These are phyloP conservation scores for Nicotiana otophora DNA, from an alignment of 257 asterid species.

Conservation along the genomic window DNA sequence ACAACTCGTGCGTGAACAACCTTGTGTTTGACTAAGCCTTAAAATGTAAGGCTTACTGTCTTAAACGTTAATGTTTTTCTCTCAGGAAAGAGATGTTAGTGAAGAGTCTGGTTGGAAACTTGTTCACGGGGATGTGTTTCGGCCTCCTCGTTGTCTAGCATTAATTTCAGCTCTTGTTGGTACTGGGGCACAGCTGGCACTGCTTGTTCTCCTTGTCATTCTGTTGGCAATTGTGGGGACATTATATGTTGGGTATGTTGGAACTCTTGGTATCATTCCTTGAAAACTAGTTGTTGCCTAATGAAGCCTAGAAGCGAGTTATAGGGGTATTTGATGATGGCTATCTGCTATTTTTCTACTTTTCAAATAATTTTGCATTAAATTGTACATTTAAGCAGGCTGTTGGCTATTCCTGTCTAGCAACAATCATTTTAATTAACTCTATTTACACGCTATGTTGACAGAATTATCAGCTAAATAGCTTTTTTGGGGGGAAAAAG, in stretches of 20 bases:
- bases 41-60: not conserved
- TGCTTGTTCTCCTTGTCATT: conserved; percentile 51
- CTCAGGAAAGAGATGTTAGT: conserved; percentile 51
- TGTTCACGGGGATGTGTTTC: conserved; percentile 55
- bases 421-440: not conserved
- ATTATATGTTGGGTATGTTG: conserved; percentile 53
- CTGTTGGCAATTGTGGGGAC: conserved; percentile 45
- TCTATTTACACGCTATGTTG: not conserved
- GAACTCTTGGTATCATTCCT: not conserved
- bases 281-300: not conserved
- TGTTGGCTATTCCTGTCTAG: not conserved
- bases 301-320: not conserved
- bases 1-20: not conserved
- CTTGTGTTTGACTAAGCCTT: not conserved
- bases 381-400: not conserved
- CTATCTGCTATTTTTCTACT: not conserved
- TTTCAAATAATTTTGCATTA: not conserved
- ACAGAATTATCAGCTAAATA: not conserved
- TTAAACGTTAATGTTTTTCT: not conserved
- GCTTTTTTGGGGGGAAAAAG: not conserved
- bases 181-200: conserved; percentile 52
- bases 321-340: not conserved
- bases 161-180: conserved; percentile 53
- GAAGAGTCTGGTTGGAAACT: conserved; percentile 71
- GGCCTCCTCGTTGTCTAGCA: conserved; percentile 35